phyloP scores from a whole-genome alignment of 2,329 filamentous ascomycete species.

The Penicillium sp. region DNA sequence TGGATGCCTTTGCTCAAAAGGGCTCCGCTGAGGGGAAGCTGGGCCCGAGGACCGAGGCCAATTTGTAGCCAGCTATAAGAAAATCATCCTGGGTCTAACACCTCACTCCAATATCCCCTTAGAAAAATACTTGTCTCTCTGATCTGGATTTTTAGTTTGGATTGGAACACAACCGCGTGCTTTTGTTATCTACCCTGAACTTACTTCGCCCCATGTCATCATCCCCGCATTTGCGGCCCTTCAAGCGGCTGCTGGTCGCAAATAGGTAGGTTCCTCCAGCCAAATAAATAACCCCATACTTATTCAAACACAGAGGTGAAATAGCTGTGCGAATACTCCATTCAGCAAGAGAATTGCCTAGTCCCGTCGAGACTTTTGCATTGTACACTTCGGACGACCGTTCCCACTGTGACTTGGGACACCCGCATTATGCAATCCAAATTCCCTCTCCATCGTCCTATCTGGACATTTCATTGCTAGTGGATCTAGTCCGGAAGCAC shows the following conservation, averaged over 20 bases:
- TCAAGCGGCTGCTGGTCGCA: slow-evolving; percentile 53
- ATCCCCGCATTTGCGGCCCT: slow-evolving; percentile 33
- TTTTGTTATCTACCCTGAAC: slow-evolving; percentile 5
- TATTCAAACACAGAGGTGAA: slow-evolving; percentile 52
- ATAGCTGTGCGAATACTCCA: slow-evolving; percentile 62
- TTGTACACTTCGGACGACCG: slow-evolving; percentile 57
- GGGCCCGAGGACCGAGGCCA: not conserved
- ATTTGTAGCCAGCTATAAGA: not conserved
- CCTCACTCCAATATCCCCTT: not conserved
- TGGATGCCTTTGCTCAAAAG: not conserved
- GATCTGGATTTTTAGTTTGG: not conserved
- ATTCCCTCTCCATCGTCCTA: slow-evolving; percentile 54
- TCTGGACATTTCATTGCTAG: slow-evolving; percentile 51
- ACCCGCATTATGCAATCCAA: slow-evolving; percentile 50
- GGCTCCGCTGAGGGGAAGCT: slow-evolving; percentile 12
- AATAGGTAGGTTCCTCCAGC: slow-evolving; percentile 45
- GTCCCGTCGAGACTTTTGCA: slow-evolving; percentile 53
- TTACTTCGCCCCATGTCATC: slow-evolving; percentile 18
- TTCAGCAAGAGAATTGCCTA: slow-evolving; percentile 56
- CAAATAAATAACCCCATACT: not conserved
- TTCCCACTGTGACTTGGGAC: slow-evolving; percentile 52
- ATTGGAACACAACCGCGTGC: not conserved
- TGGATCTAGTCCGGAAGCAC: slow-evolving; percentile 50
- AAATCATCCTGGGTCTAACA: not conserved
- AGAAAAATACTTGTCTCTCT: not conserved